Evolutionary conservation across 257 asterid genomes (phyloP).

Genomic region (Fraxinus pennsylvanica): DNA sequence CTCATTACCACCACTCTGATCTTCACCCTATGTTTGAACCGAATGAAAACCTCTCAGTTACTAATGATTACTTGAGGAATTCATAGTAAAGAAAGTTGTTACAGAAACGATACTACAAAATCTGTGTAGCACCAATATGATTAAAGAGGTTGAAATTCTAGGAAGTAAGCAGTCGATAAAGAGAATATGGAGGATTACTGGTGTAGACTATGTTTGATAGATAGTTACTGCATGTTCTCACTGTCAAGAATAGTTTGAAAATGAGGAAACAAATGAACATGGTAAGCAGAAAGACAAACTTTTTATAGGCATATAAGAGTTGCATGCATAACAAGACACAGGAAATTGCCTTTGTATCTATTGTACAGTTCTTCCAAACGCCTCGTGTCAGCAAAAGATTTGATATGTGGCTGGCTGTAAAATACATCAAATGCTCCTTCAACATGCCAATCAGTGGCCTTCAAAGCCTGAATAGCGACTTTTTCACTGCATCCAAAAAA

Average conservation of each 20-base stretch:
- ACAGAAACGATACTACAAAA: background rate
- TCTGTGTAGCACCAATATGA: background rate
- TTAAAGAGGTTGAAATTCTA: background rate
- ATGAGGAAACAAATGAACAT: conserved; percentile 20
- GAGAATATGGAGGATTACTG: background rate
- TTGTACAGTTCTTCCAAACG: conserved; percentile 90
- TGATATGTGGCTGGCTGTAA: conserved; percentile 82
- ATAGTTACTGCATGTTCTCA: conserved; percentile 12
- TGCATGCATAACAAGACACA: conserved; percentile 10
- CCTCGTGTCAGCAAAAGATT: conserved; percentile 79
- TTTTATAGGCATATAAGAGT: background rate
- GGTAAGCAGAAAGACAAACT: background rate
- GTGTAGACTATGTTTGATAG: background rate
- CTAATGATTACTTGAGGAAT: conserved; percentile 1
- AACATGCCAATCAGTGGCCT: conserved; percentile 92
- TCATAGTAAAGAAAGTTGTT: background rate
- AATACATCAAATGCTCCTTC: conserved; percentile 96
- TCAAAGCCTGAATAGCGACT: conserved; percentile 79
- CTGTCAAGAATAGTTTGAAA: conserved; percentile 14
- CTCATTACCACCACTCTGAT: background rate
- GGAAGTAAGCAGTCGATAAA: background rate
- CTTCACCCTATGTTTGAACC: background rate
- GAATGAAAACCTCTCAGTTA: background rate
- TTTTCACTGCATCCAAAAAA: conserved; percentile 68
- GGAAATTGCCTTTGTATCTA: conserved; percentile 75